Base-by-base conservation (phyloP, 208 protist species). In the Crithidia expoeki region DNA sequence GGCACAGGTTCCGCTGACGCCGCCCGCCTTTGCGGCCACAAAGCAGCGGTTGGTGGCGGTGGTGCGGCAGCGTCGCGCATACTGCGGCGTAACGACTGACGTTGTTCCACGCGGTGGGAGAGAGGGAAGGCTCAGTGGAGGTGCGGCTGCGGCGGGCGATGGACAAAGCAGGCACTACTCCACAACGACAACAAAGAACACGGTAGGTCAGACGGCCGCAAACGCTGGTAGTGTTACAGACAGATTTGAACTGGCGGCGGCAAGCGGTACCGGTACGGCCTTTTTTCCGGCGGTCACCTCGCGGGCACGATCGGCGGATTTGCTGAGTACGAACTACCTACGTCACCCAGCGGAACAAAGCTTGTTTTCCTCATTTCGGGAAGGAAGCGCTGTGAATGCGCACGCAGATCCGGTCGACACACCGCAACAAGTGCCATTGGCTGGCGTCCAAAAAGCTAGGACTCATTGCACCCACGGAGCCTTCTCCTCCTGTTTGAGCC, bases 1-100 rank as follows among this genome's bases (percentile, higher is more conserved):
- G 25, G 58, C 53, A 28, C 46, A 66, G 40, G 36, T 73, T 38
- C 74, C 66, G 36, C 51, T 66, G 60, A 74, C 68, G 12, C 32
- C 47, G 11, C 57, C 60, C 32, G 58, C 30, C 64, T 72, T 74
- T 44, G 47, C 38, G 1, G 59, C 57, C 4, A 55, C 55, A 33
- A 74, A 74, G 21, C 28, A 55, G 12, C 21, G 40, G 17, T 50
- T 74, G 23, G 68, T 74, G 32, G 51, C 59, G 11, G 68, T 74
- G 5, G 59, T 74, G 59, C 68, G 68, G 30, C 68, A 74, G 68
- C 68, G 58, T 12, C 68, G 59, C 25, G n/a, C 12, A n/a, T 51
- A 27, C 44, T n/a, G 38, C 21, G 19, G 49, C 28, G 46, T n/a
- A 11, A 36, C 28, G 1, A 17, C 21, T 5, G 36, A 40, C 46